A percentile compares a stretch with the other conserved stretches of the same genome.
phyloP scores from a whole-genome alignment of 2,329 filamentous ascomycete genomes.

The Magnaporthales sp. region DNA sequence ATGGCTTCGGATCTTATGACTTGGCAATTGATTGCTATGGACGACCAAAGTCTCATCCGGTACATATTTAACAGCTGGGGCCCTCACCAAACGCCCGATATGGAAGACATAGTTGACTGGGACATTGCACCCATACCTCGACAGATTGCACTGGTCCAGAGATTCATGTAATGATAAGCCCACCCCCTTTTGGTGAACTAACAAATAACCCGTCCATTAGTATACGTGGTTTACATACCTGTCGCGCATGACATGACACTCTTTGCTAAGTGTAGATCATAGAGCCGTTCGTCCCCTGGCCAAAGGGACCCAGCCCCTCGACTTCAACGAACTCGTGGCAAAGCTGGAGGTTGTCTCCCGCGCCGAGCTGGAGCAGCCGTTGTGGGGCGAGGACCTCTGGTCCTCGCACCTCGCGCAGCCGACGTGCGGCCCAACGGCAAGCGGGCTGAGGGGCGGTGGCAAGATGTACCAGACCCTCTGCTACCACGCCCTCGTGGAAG shows the following conservation, averaged over 20 bases:
- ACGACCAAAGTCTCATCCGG: not conserved
- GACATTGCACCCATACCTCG: not conserved
- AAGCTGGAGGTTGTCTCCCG: not conserved
- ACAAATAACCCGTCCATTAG: not conserved
- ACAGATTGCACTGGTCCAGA: not conserved
- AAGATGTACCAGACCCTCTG: not conserved
- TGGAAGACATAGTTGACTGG: not conserved
- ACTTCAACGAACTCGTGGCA: not conserved
- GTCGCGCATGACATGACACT: no score
- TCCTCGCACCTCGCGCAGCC: not conserved
- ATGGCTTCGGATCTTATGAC: not conserved
- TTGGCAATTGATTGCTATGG: not conserved
- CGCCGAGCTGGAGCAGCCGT: not conserved
- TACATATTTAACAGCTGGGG: not conserved
- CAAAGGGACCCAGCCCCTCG: not conserved
- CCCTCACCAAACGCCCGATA: not conserved
- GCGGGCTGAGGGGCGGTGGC: no score
- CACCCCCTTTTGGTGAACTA: not conserved
- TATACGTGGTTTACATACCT: no score
- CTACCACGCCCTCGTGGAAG: not conserved
- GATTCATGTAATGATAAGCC: not conserved
- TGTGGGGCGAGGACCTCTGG: not conserved
- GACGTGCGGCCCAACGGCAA: not conserved
- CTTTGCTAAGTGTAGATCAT: no score
- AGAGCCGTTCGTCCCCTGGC: not conserved